Evolutionary conservation across 2,329 filamentous ascomycete genomes (phyloP), one percentile per base, ranked within the genome.

Genomic region (Verticillium klebahnii): DNA sequence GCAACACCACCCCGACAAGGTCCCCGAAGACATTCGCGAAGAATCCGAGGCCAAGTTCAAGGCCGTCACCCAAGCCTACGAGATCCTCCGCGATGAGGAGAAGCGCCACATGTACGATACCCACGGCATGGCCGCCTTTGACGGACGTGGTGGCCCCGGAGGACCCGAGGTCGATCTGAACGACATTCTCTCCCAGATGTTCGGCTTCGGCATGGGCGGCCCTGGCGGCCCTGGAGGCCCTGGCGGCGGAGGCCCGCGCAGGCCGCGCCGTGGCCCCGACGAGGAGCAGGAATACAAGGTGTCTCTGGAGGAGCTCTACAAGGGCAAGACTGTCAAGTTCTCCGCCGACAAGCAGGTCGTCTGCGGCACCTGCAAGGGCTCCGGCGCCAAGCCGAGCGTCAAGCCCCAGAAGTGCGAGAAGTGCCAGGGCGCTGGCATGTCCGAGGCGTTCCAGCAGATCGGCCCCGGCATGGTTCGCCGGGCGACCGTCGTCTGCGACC

Each of bases 251-350:
- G 81, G 83, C 3, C 85, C 86, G 12, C 81, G 80, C 67, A 82
- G 84, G 67, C 88, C 88, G 29, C 82, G 89, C 63, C 90, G 88
- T 69, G 93, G 94, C 56, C 87, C 85, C 60, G 89, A 93, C 68
- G 94, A 97, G 75, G 89, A 96, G 73, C 92, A 96, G 70, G 86
- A 92, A 69, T 98, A 99, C 78, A 89, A 93, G 73, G 91, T 98
- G 62, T 90, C 88, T 2, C 79, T 99, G 63, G 95, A 98, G 75
- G 95, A 99, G 76, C 83, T 99, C 36, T 99, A 98, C 84, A 97
- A 96, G 79, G 95, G 95, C 70, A 97, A 98, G 83, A 97, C 95
- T 1, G 95, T 96, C 72, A 95, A 96, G 78, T 97, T 99, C 74
- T 89, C 92, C 9, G 95, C 91, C 71, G 96, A 93, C 71, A 98